Evolutionary conservation across 106 monocot species (phyloP).

Genomic region (Triglochin maritima): DNA sequence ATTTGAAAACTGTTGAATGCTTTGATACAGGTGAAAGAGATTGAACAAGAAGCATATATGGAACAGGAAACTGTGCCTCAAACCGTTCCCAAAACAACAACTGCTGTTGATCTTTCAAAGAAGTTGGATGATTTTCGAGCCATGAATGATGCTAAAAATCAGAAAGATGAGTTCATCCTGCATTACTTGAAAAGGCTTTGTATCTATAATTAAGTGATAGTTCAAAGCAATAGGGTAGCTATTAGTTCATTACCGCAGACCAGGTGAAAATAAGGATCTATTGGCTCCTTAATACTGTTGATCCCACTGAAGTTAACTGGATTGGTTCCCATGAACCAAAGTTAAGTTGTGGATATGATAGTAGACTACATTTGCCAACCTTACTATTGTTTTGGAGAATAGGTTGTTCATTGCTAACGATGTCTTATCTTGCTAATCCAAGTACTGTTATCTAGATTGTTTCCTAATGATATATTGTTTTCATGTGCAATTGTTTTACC

Average conservation of each 20-base stretch:
- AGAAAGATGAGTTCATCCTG: constrained; percentile 37
- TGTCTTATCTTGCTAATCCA: no score
- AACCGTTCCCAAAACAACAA: constrained; percentile 41
- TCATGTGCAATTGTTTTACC: no score
- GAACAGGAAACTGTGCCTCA: constrained; percentile 30
- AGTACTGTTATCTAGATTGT: no score
- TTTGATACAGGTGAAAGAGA: constrained; percentile 49
- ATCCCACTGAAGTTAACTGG: no score
- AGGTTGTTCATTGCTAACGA: no score
- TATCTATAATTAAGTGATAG: not conserved
- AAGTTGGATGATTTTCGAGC: constrained; percentile 50
- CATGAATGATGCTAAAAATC: constrained; percentile 62
- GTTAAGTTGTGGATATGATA: no score
- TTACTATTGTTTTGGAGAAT: no score
- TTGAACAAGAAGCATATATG: constrained; percentile 44
- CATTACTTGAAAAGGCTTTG: not conserved
- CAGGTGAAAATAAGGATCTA: not conserved
- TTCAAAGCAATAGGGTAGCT: not conserved
- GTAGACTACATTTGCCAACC: no score
- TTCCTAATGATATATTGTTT: no score
- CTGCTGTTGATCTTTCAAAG: constrained; percentile 82
- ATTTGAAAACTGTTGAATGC: not conserved
- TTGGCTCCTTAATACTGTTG: no score
- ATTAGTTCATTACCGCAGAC: not conserved
- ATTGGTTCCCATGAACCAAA: no score